Evolutionary conservation across 2,329 filamentous ascomycete species (phyloP), one percentile per base, ranked within the genome.

Genomic region (Cordyceps javanica): DNA sequence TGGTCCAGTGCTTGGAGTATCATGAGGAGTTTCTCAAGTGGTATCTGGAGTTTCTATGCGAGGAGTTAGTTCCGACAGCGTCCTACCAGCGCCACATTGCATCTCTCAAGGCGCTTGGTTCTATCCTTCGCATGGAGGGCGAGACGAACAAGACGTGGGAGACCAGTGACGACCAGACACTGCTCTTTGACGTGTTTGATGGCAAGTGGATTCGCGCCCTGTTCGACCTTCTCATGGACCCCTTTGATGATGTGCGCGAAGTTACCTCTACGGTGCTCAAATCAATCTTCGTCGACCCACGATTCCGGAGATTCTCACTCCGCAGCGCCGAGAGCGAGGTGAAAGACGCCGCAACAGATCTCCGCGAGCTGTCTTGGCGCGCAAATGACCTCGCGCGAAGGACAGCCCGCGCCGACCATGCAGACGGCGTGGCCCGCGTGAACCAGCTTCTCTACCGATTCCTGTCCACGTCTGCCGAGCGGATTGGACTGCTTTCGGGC

Each of bases 81-180:
- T 94, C 92, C 11, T 99, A 97, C 67, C 92, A 96, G 68, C 83
- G 91, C 7, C 93, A 96, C 64, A 89, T 92, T 48, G 89, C 89
- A 2, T 85, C 90, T 2, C 71, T 97, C 5, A 91, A 87, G 66
- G 85, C 88, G 1, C 72, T 93, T 28, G 76, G 76, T 0, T 78
- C 87, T 54, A 74, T 93, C n/a, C 71, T 91, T 6, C 82, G 82
- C 59, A 83, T 88, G 42, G 88, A 88, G 28, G 74, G 88, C n/a
- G 87, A 88, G 60, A 66, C 75, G 8, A 64, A 67, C 2, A 72
- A 73, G 59, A 65, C 69, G 5, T 74, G 72, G 73, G 69, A 72
- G 55, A 71, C 72, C 1, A 57, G 62, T 38, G 70, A 72, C 54
- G 70, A 77, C 63, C 76, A 70, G 64, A 62, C 59, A 55, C 68